Evolutionary conservation across 2,329 filamentous ascomycete genomes (phyloP).

Genomic region (Epichloe baconii): DNA sequence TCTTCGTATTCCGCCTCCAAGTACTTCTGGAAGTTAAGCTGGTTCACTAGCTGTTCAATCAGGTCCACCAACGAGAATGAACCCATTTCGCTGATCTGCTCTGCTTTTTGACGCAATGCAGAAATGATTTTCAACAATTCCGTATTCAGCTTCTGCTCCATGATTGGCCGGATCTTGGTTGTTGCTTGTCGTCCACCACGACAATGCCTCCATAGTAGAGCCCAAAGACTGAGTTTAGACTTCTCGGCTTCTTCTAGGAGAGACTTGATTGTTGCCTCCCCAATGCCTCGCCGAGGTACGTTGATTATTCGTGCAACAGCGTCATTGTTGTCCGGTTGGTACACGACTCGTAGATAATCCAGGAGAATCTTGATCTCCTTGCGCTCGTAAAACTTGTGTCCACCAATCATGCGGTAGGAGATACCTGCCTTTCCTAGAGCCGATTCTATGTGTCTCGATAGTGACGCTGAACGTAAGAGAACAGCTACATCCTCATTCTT

Average conservation of each 20-base stretch:
- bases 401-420: constrained; percentile 84
- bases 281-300: constrained; percentile 66
- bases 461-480: constrained; percentile 66
- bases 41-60: constrained; percentile 42
- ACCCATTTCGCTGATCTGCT: constrained; percentile 14
- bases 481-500: constrained; percentile 70
- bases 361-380: constrained; percentile 76
- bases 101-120: constrained; percentile 17
- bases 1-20: constrained; percentile 59
- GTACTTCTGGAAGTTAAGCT: constrained; percentile 61
- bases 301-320: constrained; percentile 77
- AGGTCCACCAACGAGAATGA: constrained; percentile 30
- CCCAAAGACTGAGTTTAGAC: constrained; percentile 60
- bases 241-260: constrained; percentile 66
- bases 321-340: constrained; percentile 78
- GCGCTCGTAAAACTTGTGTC: constrained; percentile 83
- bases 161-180: constrained; percentile 35
- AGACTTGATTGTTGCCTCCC: constrained; percentile 61
- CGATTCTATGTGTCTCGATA: constrained; percentile 78
- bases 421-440: constrained; percentile 70
- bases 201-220: constrained; percentile 46
- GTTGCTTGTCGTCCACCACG: constrained; percentile 33
- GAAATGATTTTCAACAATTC: constrained; percentile 33
- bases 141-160: constrained; percentile 40
- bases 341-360: constrained; percentile 77